Conservation (phyloP, 192 early-diverging fungal species). For the Oehlia diaphana region DNA sequence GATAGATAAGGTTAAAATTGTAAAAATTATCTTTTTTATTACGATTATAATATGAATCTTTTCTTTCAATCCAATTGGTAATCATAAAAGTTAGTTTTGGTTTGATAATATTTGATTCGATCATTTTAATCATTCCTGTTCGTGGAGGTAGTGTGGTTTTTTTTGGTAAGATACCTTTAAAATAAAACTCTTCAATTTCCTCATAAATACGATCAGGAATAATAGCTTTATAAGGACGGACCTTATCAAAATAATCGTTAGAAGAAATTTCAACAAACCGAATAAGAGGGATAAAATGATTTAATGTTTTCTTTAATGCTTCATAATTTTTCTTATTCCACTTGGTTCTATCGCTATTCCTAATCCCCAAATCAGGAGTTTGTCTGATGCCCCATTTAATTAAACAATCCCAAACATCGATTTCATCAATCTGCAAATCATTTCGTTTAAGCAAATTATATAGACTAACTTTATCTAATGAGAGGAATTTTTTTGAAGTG, state of each 20-base stretch:
- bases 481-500: background rate
- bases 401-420: constrained; percentile 1
- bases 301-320: background rate
- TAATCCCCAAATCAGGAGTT: background rate
- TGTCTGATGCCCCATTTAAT: constrained; percentile 11
- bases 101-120: constrained; percentile 1
- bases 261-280: constrained; percentile 1
- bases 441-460: too few relatives aligned
- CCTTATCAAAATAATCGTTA: background rate
- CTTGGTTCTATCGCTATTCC: background rate
- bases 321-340: constrained; percentile 8
- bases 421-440: constrained; percentile 1
- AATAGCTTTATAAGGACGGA: constrained; percentile 14
- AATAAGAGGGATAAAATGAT: constrained; percentile 4
- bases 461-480: too few relatives aligned
- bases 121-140: too few relatives aligned
- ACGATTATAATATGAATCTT: background rate
- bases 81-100: background rate
- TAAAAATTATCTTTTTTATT: background rate
- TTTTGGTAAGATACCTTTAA: background rate
- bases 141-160: background rate
- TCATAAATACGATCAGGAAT: background rate
- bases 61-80: constrained; percentile 5
- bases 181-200: background rate
- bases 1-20: constrained; percentile 3